phyloP scores from a whole-genome alignment of 129 eudicot genomes.

The Oenanthe sinensis region DNA sequence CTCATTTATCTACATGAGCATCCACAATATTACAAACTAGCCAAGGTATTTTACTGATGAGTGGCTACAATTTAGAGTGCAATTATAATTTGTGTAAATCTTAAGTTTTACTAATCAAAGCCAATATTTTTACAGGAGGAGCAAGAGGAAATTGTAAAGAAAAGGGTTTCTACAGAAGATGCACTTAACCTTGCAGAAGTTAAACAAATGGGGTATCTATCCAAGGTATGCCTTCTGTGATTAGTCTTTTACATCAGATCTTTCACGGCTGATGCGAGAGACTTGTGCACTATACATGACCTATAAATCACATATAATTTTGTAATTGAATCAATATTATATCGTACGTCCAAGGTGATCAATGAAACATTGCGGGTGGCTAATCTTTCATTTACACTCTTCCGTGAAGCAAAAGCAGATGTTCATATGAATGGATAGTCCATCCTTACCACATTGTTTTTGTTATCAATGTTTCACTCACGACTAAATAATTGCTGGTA shows the following conservation, averaged over 20 bases:
- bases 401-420: conserved; percentile 1
- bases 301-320: no score
- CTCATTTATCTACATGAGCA: background rate
- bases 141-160: conserved; percentile 9
- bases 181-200: background rate
- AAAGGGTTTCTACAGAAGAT: background rate
- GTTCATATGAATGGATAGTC: conserved; percentile 8
- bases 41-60: background rate
- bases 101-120: background rate
- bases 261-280: background rate
- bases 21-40: conserved; percentile 10
- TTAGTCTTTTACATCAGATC: background rate
- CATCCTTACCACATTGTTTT: background rate
- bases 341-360: background rate
- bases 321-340: background rate
- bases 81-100: background rate
- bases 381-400: conserved; percentile 1
- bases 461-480: no score
- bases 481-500: no score
- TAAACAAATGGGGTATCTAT: conserved; percentile 9
- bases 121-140: background rate
- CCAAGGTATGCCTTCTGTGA: background rate
- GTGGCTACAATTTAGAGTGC: background rate
- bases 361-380: conserved; percentile 4
- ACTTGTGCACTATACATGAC: background rate